Base-by-base conservation (phyloP, 805 yeast genomes). In the Yamadazyma sp. region DNA sequence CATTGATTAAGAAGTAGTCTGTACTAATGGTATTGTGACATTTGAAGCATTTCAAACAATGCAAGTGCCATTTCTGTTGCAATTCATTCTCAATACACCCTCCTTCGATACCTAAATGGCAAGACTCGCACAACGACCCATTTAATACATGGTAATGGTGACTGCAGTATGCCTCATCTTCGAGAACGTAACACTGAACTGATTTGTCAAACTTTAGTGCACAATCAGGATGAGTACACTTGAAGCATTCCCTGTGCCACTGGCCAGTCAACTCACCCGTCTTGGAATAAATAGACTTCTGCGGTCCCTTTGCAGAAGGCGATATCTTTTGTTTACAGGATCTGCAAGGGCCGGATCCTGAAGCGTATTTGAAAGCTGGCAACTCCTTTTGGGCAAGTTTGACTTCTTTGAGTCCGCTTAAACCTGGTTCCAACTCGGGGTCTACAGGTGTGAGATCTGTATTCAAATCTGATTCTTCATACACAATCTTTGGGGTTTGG, bases 241-340 rank as follows among this genome's bases (percentile, higher is more conserved):
- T 65, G 67, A 93, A 91, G 57, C 99, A 93, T 11, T 70, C 61
- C 26, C 95, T 72, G 56, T 93, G 99, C 98, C 98, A 93, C 56
- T 89, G 91, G 0, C 97, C 98, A 1, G 87, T 75, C 31, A 84
- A 64, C 52, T 82, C 89, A n/a, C 82, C 84, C 38, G 84, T 85
- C 49, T 81, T 84, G n/a, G 96, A 86, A 61, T 80, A 84, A 13
- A 91, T 84, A 0, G 93, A 71, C 53, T 82, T 86, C 17, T 57
- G 48, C 6, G 52, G 23, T 1, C 73, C 73, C 29, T 44, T 57
- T 2, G 59, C 61, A 5, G 44, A 25, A 1, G 78, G 70, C 1
- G 47, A 45, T 20, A 90, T 80, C n/a, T 60, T 67, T 30, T 58
- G 43, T 4, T 61, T 58, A 64, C 98, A 91, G 22, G 74, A 70